A percentile compares a stretch with the other conserved stretches of the same genome.
Evolutionary conservation across 2,329 filamentous ascomycete species (phyloP).

Genomic region (Talaromyces rugulosus): DNA sequence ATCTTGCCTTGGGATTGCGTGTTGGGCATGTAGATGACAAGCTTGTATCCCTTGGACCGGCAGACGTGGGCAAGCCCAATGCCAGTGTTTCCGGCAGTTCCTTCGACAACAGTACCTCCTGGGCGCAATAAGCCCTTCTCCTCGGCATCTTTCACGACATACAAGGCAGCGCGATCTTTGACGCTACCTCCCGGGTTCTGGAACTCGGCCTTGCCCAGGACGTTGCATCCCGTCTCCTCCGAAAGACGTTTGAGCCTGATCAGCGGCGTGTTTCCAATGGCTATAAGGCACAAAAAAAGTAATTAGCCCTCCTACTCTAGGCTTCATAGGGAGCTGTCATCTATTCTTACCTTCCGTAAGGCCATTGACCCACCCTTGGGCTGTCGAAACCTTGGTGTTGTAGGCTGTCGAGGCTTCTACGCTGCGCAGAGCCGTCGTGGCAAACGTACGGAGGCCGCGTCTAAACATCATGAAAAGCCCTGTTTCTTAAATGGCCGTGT

Average conservation of each 20-base stretch:
- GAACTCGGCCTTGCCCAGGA: constrained; percentile 97
- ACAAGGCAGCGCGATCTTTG: constrained; percentile 94
- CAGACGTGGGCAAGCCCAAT: constrained; percentile 98
- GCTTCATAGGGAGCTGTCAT: neutral
- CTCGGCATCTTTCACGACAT: constrained; percentile 90
- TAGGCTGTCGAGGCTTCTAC: constrained; percentile 53
- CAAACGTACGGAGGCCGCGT: constrained; percentile 63
- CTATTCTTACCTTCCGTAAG: constrained; percentile 70
- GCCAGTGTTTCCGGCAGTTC: constrained; percentile 95
- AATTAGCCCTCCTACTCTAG: neutral
- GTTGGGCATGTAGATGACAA: constrained; percentile 99
- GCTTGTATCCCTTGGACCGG: constrained; percentile 82
- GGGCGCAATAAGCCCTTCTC: constrained; percentile 75
- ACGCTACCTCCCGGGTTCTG: constrained; percentile 96
- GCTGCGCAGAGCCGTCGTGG: constrained; percentile 57
- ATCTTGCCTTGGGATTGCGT: constrained; percentile 98
- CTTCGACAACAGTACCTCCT: constrained; percentile 93
- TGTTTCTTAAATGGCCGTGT: neutral
- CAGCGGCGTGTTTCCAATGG: constrained; percentile 94
- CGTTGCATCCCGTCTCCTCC: constrained; percentile 83
- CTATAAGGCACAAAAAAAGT: constrained; percentile 42
- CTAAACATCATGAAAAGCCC: constrained; percentile 58
- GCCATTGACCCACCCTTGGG: constrained; percentile 73
- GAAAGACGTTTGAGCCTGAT: constrained; percentile 87
- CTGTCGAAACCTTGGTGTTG: constrained; percentile 69